These are phyloP conservation scores for Tephrocybe sp. DNA, from an alignment of 768 basidiomycete species.

Conservation along the genomic window DNA sequence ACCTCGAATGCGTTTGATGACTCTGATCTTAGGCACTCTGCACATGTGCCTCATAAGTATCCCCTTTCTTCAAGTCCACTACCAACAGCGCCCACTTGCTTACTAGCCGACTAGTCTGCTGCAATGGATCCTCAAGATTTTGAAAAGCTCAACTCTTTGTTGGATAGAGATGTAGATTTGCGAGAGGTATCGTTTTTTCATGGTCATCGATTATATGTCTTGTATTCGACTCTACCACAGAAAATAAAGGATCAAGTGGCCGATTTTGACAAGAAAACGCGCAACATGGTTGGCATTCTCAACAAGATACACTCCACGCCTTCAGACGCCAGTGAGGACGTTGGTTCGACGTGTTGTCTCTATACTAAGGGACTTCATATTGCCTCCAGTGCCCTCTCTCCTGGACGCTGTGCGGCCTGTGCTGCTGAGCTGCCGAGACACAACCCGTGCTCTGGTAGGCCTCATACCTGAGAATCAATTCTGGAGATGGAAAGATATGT, in stretches of 20 bases:
- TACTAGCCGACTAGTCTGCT: no score
- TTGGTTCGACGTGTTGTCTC: neutral
- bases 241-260: constrained; percentile 79
- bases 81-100: no score
- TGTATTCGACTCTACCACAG: constrained; percentile 36
- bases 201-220: neutral
- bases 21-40: no score
- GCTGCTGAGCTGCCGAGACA: constrained; percentile 53
- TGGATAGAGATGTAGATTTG: constrained; percentile 63
- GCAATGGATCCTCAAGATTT: constrained; percentile 62
- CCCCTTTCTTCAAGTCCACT: neutral
- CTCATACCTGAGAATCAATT: constrained; percentile 71
- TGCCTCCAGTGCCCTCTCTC: constrained; percentile 54
- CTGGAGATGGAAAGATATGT: constrained; percentile 87
- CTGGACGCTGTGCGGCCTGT: constrained; percentile 57
- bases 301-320: constrained; percentile 83
- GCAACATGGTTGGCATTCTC: constrained; percentile 70
- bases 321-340: constrained; percentile 49
- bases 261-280: constrained; percentile 73
- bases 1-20: no score
- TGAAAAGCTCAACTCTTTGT: constrained; percentile 54
- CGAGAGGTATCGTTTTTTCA: constrained; percentile 51
- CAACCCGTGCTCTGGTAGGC: constrained; percentile 48
- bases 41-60: no score
- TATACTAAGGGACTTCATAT: neutral